Percentiles rank a stretch among this genome's conserved stretches.
phyloP scores from a whole-genome alignment of 75 land plant species.

The Cupressus sempervirens region DNA sequence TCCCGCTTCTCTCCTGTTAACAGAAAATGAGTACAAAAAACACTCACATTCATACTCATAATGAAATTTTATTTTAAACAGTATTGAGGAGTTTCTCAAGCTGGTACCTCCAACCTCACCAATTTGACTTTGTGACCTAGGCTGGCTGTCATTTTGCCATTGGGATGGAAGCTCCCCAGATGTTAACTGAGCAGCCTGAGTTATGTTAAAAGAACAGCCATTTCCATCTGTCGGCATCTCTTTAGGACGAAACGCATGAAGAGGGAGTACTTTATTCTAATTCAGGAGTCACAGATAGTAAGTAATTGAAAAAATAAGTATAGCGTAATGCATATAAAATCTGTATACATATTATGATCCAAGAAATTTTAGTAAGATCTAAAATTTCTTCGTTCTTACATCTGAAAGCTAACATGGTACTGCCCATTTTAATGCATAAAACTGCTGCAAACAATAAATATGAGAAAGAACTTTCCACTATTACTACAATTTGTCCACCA shows the following conservation, averaged over 20 bases:
- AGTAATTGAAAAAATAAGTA: too few species aligned
- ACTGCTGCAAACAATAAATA: not conserved
- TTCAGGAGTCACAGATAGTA: not conserved
- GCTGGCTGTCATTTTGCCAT: slow-evolving; percentile 22
- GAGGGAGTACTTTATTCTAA: slow-evolving; percentile 58
- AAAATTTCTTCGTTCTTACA: not conserved
- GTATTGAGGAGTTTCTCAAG: not conserved
- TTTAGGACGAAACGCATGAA: slow-evolving; percentile 55
- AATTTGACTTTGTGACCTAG: slow-evolving; percentile 2
- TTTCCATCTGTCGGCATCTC: slow-evolving; percentile 57
- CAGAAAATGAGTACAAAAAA: not conserved
- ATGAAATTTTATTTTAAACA: not conserved
- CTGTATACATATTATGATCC: not conserved
- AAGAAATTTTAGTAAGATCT: not conserved
- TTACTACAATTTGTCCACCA: not conserved
- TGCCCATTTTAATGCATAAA: not conserved
- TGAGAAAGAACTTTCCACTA: not conserved
- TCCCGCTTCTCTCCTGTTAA: not conserved
- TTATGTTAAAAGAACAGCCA: slow-evolving; percentile 48
- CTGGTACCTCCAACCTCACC: not conserved
- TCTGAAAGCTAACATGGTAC: not conserved
- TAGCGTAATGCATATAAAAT: not conserved
- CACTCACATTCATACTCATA: not conserved
- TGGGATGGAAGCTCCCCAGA: slow-evolving; percentile 39
- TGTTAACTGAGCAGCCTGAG: slow-evolving; percentile 40